Conservation (phyloP, 2,329 filamentous ascomycete species). For the Pseudogymnoascus verrucosus region DNA sequence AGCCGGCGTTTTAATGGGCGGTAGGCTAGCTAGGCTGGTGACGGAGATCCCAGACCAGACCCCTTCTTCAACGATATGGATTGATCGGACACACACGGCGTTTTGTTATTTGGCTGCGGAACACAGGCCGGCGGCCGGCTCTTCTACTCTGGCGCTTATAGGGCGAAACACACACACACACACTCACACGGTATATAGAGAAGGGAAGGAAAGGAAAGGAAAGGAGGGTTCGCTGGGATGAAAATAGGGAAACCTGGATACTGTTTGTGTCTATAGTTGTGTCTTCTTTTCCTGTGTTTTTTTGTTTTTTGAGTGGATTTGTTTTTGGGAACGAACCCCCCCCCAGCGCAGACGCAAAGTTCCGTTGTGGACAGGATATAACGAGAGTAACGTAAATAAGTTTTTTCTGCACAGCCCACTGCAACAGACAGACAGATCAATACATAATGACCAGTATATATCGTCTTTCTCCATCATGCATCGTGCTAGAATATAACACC, state of each 20-base stretch:
- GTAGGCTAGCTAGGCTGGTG: not conserved
- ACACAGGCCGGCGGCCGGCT: conserved; percentile 1
- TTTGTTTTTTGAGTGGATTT: not conserved
- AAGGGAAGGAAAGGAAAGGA: not conserved
- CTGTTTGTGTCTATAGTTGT: not conserved
- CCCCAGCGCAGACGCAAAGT: not conserved
- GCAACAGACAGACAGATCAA: conserved; percentile 1
- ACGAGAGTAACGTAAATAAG: conserved; percentile 8
- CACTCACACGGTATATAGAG: conserved; percentile 2
- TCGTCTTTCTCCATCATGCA: not conserved
- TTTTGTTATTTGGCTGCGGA: not conserved
- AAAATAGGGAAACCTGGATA: conserved; percentile 8
- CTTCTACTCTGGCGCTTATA: conserved; percentile 8
- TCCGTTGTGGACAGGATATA: not conserved
- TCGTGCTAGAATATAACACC: not conserved
- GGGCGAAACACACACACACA: not conserved
- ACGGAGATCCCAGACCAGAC: not conserved
- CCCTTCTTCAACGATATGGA: not conserved
- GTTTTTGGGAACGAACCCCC: not conserved
- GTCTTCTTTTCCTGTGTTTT: not conserved
- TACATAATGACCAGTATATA: not conserved
- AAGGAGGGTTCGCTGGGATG: not conserved
- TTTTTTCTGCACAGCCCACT: conserved; percentile 1
- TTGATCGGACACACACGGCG: not conserved
- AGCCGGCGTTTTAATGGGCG: conserved; percentile 22